These are phyloP conservation scores for Diaporthe capsici DNA, from an alignment of 2,329 filamentous ascomycete genomes.

Conservation along the genomic window DNA sequence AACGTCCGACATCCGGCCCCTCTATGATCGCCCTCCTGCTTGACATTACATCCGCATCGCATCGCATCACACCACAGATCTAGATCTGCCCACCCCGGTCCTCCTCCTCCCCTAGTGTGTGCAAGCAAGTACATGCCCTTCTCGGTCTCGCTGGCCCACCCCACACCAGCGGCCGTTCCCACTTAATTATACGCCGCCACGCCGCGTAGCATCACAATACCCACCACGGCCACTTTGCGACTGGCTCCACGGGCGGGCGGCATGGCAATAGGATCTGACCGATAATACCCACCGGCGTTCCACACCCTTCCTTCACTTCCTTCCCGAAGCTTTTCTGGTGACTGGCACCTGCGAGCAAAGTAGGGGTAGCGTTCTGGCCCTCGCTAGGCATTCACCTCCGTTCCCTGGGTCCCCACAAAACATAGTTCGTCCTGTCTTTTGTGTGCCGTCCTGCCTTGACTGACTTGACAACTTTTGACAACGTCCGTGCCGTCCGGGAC, in stretches of 20 bases:
- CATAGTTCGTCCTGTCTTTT: conserved; percentile 27
- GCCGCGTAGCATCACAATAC: conserved; percentile 2
- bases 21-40: conserved; percentile 21
- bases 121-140: background rate
- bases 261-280: conserved; percentile 21
- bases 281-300: conserved; percentile 23
- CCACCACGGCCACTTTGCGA: conserved; percentile 4
- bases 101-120: background rate
- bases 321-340: conserved; percentile 23
- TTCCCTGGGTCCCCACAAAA: conserved; percentile 21
- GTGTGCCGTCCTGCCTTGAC: background rate
- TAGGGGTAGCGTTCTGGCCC: conserved; percentile 16
- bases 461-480: conserved; percentile 23
- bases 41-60: conserved; percentile 24
- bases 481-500: conserved; percentile 28
- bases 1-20: background rate
- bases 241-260: conserved; percentile 20
- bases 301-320: background rate
- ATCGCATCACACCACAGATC: conserved; percentile 30
- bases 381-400: conserved; percentile 20
- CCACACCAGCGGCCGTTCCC: background rate
- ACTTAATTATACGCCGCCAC: conserved; percentile 26
- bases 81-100: conserved; percentile 18
- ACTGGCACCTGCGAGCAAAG: background rate
- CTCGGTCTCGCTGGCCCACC: conserved; percentile 5